Base-by-base conservation (phyloP, 2,329 filamentous ascomycete species). In the Hymenoscyphus fraxineus region DNA sequence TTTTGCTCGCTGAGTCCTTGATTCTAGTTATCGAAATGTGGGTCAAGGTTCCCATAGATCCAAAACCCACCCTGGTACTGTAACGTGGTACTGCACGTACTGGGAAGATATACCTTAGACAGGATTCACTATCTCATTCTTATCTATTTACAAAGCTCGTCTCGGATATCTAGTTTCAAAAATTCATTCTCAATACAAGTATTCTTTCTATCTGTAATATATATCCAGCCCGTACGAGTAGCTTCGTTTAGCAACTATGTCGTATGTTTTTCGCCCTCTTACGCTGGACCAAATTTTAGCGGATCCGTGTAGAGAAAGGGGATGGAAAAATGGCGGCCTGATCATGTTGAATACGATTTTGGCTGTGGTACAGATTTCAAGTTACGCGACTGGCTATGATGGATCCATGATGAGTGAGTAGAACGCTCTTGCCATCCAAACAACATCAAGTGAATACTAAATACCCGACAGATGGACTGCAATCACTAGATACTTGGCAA, bases 401-500 rank as follows among this genome's bases (percentile, higher is more conserved):
- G 65, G 66, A 4, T 67, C 65, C 22, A 69, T 69, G 68, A 69
- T 69, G 66, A 69, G 68, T 68, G 39, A 27, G 66, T 62, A 31
- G 7, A 41, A 51, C 39, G 55, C 41, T 6, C 22, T 12, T 19
- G 27, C 27, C 59, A 59, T 22, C 22, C 41, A 56, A 22, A 58
- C 6, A 32, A 19, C 44, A 56, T 6, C 7, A 39, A 40, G 32
- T 16, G 31, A 15, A 12, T 32, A 22, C 58, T 60, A 22, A 60
- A 6, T 31, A 35, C 13, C 9, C 7, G 7, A 31, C 15, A 68
- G 65, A 83, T 66, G 78, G 77, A 6, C 68, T 83, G 0, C 81
- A 83, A 66, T 75, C 78, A 0, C 72, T 81, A 0, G 70, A 74
- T 0, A 74, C 76, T 15, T 81, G 79, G 78, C 74, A 80, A 41